Percentiles rank a stretch among this genome's conserved stretches.
Evolutionary conservation across 2,329 filamentous ascomycete genomes (phyloP).

Genomic region (Zelopaecilomyces penicillatus): DNA sequence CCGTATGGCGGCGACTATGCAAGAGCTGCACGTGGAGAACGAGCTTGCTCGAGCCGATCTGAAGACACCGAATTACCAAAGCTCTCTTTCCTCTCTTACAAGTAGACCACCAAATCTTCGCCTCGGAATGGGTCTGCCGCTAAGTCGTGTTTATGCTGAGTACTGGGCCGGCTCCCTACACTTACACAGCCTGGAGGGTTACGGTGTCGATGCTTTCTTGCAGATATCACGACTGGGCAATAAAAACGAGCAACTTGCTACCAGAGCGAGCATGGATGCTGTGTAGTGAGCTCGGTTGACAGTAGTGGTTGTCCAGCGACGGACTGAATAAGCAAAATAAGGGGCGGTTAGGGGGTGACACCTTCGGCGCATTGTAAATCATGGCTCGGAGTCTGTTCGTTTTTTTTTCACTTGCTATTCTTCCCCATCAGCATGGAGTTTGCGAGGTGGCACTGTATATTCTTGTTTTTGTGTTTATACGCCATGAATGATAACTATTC

Average conservation of each 20-base stretch:
- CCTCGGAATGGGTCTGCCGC: conserved; percentile 84
- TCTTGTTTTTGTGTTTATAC: neutral
- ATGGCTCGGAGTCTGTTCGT: no score
- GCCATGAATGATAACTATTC: no score
- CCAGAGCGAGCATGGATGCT: conserved; percentile 67
- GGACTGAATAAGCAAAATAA: no score
- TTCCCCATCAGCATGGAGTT: neutral
- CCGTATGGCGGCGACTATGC: conserved; percentile 84
- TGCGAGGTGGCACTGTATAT: neutral
- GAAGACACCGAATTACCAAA: conserved; percentile 35
- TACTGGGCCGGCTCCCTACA: conserved; percentile 95
- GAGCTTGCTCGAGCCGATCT: conserved; percentile 32
- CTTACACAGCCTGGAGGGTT: conserved; percentile 87
- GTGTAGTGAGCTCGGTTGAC: conserved; percentile 35
- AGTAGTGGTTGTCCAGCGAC: neutral
- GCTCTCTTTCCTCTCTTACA: conserved; percentile 71
- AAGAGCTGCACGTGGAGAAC: conserved; percentile 60
- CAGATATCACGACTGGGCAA: conserved; percentile 96
- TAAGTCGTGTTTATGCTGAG: conserved; percentile 91
- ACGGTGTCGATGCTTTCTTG: conserved; percentile 90
- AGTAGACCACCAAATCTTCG: conserved; percentile 77
- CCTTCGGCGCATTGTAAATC: no score
- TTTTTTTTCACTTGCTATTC: neutral
- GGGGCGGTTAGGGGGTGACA: no score
- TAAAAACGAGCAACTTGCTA: conserved; percentile 90